Evolutionary conservation across 2,329 filamentous ascomycete genomes (phyloP).

Genomic region (Penicillium sumatraense): DNA sequence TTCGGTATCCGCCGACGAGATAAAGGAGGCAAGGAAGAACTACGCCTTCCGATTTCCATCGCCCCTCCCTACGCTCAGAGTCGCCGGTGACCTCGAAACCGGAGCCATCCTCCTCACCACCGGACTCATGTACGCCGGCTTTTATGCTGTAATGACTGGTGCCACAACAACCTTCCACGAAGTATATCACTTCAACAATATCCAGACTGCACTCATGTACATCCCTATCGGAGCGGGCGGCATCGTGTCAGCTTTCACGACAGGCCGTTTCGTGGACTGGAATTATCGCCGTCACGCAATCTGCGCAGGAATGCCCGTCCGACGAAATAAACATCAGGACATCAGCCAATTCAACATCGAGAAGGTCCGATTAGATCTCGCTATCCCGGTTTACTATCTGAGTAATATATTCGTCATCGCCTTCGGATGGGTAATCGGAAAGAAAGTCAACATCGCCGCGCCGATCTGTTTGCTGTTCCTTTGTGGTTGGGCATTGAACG

Average conservation of each 20-base stretch:
- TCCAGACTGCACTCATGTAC: constrained; percentile 49
- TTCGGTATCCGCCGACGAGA: constrained; percentile 7
- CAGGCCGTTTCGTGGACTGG: constrained; percentile 67
- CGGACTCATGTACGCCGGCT: constrained; percentile 52
- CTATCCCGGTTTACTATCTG: constrained; percentile 37
- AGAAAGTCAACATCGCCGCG: constrained; percentile 35
- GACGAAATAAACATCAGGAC: constrained; percentile 47
- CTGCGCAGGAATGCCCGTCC: constrained; percentile 64
- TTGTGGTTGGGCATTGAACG: constrained; percentile 40
- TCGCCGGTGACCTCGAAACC: constrained; percentile 44
- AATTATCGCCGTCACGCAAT: constrained; percentile 73
- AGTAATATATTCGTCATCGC: constrained; percentile 31
- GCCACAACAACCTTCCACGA: constrained; percentile 52
- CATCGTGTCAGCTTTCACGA: constrained; percentile 31
- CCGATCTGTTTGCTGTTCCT: constrained; percentile 40
- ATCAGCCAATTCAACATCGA: constrained; percentile 56
- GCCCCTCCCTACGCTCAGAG: constrained; percentile 41
- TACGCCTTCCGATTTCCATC: constrained; percentile 39
- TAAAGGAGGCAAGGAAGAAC: constrained; percentile 15
- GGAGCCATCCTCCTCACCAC: constrained; percentile 43
- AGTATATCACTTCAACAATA: constrained; percentile 53
- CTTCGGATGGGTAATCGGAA: constrained; percentile 43
- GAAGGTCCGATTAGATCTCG: constrained; percentile 39
- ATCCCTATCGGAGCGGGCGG: constrained; percentile 35
- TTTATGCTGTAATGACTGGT: constrained; percentile 52